Evolutionary conservation across 768 basidiomycete genomes (phyloP), one percentile per base, ranked within the genome.

Genomic region (Phylloporus arenicola): DNA sequence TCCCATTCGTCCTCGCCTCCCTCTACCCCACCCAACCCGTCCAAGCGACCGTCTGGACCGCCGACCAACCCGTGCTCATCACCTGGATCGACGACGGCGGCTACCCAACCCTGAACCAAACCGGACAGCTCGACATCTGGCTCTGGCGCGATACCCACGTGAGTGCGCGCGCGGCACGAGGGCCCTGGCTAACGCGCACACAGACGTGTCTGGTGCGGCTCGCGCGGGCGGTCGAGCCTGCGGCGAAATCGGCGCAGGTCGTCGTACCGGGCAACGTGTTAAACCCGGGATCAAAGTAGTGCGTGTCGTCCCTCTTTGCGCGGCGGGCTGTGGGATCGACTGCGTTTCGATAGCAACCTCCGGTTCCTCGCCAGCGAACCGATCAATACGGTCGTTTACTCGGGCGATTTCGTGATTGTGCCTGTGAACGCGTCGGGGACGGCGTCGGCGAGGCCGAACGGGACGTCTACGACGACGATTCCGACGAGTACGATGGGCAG

Each of bases 1-100:
- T 67, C 37, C 43, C 57, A 2, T 43, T 55, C 14, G 64, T 48
- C 43, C 43, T 53, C 13, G 74, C 70, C 24, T 71, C 71, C 7
- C 60, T 83, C 22, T 82, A 78, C 52, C 76, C 79, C 1, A 82
- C 77, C 0, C 60, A 70, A 14, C 83, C 82, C 4, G 52, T 75
- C 14, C 65, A 75, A 29, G 66, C 60, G 17, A 78, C 80, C 0
- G 68, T 73, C 3, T 75, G 75, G 53, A 58, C 61, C 27, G 70
- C 76, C 31, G 81, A 79, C 9, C 64, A 71, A 37, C 64, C 69
- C 5, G 69, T 69, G 20, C 35, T 59, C 9, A 59, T 82, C 4
- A 72, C 61, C 4, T 86, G 83, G 83, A 64, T 61, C 33, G 81
- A 84, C 35, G 75, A 80, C 39, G 60, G 64, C 6, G 60, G 40